A percentile compares a stretch with the other conserved stretches of the same genome.
Evolutionary conservation across 768 basidiomycete species (phyloP).

Genomic region (Hygrophoropsis aurantiaca): DNA sequence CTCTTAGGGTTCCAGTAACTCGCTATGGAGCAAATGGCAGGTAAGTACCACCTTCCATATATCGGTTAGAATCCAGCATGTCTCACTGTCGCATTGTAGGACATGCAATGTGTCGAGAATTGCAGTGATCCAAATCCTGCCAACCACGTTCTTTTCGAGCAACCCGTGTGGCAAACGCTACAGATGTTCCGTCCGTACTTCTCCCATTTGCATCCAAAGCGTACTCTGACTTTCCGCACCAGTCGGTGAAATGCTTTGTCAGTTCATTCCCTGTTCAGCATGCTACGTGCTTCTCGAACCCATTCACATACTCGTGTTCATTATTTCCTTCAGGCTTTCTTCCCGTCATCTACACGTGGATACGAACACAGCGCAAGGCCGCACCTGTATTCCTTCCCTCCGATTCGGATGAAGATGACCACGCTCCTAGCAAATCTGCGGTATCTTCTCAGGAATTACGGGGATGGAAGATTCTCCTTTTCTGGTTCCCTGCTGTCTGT

Average conservation of each 20-base stretch:
- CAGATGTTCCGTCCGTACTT: conserved; percentile 80
- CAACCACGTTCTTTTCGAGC: conserved; percentile 79
- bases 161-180: conserved; percentile 91
- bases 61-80: conserved; percentile 1
- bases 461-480: conserved; percentile 70
- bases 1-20: conserved; percentile 72
- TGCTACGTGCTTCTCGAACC: conserved; percentile 12
- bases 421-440: conserved; percentile 31
- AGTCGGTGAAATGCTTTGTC: conserved; percentile 96
- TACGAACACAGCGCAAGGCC: conserved; percentile 45
- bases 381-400: conserved; percentile 55
- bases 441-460: conserved; percentile 44
- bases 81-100: conserved; percentile 40
- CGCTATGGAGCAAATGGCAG: conserved; percentile 85
- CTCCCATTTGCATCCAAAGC: conserved; percentile 10
- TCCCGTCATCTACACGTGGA: conserved; percentile 74
- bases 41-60: conserved; percentile 31
- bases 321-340: conserved; percentile 64
- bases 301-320: conserved; percentile 14
- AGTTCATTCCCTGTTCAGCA: conserved; percentile 33
- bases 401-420: conserved; percentile 46
- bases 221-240: conserved; percentile 36
- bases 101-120: conserved; percentile 99
- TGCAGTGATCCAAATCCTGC: conserved; percentile 65
- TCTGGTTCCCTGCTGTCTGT: conserved; percentile 88